Evolutionary conservation across 2,329 filamentous ascomycete species (phyloP), one percentile per base, ranked within the genome.

Genomic region (Colletotrichum sidae): DNA sequence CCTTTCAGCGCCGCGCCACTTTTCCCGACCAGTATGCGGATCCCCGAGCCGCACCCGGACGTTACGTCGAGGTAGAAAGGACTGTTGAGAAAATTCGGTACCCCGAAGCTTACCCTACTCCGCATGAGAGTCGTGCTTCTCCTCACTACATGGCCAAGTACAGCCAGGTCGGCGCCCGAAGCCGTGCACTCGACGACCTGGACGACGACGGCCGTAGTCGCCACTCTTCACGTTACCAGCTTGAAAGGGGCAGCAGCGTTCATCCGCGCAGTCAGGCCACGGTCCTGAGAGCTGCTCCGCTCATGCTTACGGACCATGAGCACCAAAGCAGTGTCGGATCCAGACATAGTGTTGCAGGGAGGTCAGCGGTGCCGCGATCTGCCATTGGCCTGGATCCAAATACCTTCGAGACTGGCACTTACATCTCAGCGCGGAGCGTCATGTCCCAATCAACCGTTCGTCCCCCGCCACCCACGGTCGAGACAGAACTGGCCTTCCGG

Each of bases 1-100:
- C 71, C 11, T 76, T 83, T 54, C 74, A 78, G 33, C 79, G 83
- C 53, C 79, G 81, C 25, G 76, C 81, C 11, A 84, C 83, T n/a
- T 83, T 77, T 65, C 81, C 82, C 35, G 79, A 80, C 39, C 60
- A 59, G 13, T 45, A 64, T 15, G 71, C 72, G 17, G 75, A 74
- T 52, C 72, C 74, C 7, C 73, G 73, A 37, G 72, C 74, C 45
- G 72, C 38, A 37, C 37, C 71, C n/a, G 70, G 72, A 25, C 76
- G 77, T 34, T 80, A 78, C 52, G 70, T 78, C 55, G 78, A 80
- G 67, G 70, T 77, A 15, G 77, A 80, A 59, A 71, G 75, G 11
- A 73, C 73, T 6, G 72, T 77, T 25, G 76, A 83, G 53, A 79
- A 77, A 69, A 72, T 76, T 10, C 75, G 75, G 44, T 79, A 79